Conservation (phyloP, 1,139 yeast genomes). For the Yamadazyma blattariae region DNA sequence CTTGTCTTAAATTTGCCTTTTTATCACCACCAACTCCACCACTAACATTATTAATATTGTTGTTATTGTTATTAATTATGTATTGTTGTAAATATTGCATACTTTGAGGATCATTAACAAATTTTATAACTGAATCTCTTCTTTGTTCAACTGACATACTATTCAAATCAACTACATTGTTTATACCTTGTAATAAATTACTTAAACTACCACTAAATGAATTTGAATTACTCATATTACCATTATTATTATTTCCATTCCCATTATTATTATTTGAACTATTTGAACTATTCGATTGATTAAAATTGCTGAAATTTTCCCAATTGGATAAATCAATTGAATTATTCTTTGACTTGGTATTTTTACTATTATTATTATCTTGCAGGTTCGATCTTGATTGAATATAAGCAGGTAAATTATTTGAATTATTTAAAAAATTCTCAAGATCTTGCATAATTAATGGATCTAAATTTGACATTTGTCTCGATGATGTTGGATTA, state of each 20-base stretch:
- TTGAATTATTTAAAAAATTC: conserved; percentile 17
- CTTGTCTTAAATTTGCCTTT: conserved; percentile 31
- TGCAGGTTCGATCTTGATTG: conserved; percentile 13
- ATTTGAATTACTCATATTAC: conserved; percentile 18
- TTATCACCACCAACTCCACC: background rate
- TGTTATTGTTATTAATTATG: conserved; percentile 2
- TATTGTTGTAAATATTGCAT: conserved; percentile 6
- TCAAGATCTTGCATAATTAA: conserved; percentile 42
- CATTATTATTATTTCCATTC: conserved; percentile 19
- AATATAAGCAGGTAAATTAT: conserved; percentile 14
- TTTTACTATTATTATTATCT: conserved; percentile 13
- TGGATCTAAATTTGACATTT: conserved; percentile 19
- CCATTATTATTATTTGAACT: conserved; percentile 3
- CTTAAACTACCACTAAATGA: conserved; percentile 28
- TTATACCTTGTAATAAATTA: conserved; percentile 35
- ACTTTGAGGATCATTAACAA: conserved; percentile 28
- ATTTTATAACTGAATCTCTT: conserved; percentile 39
- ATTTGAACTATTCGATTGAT: conserved; percentile 9
- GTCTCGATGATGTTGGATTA: conserved; percentile 15
- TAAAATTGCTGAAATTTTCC: conserved; percentile 20
- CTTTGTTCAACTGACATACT: conserved; percentile 44
- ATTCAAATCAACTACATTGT: conserved; percentile 39
- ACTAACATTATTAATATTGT: conserved; percentile 2
- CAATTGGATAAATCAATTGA: conserved; percentile 30
- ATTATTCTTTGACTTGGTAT: conserved; percentile 24